Evolutionary conservation across 768 basidiomycete species (phyloP), one percentile per base, ranked within the genome.

Genomic region (Epithele typhae): DNA sequence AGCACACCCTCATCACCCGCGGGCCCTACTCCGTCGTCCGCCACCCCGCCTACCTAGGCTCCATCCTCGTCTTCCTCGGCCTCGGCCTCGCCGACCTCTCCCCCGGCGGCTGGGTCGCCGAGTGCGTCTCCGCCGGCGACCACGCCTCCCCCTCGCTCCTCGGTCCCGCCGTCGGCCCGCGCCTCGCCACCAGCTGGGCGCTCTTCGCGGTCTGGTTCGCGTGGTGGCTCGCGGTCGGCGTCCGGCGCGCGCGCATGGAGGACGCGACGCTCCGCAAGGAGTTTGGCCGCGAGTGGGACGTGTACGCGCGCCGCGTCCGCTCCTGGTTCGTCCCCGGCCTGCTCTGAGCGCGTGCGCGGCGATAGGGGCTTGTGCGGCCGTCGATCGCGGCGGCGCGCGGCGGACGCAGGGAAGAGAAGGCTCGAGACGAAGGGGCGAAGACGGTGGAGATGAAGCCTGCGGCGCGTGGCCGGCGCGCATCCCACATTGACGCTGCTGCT

Each of bases 21-120:
- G 68, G 69, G 0, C 69, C 68, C 3, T 70, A 70, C 45, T 44
- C 51, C 22, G 39, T 64, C 43, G 64, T 70, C 3, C 68, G 68
- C 24, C 68, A 70, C 44, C 68, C 68, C 1, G 54, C 67, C 17
- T 71, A 70, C 45, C 25, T 59, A 9, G 59, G 55, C 42, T 40
- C 41, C 38, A 44, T 56, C 25, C 51, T 45, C 41, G 40, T 50
- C 46, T 42, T 49, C 47, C 40, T 43, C 25, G 53, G 56, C 33
- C 49, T 57, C 40, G 50, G 45, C 21, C 35, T 51, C 49, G 38
- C 49, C 1, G 43, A 49, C 43, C 53, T 55, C 49, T 51, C 46
- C 15, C 35, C 49, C 1, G 56, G 53, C 40, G 53, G 56, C n/a
- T 57, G 56, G 56, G 36, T 52, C 35, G 45, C 46, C 1, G 56